Evolutionary conservation across 441 rosid species (phyloP).

Genomic region (Gossypium davidsonii): DNA sequence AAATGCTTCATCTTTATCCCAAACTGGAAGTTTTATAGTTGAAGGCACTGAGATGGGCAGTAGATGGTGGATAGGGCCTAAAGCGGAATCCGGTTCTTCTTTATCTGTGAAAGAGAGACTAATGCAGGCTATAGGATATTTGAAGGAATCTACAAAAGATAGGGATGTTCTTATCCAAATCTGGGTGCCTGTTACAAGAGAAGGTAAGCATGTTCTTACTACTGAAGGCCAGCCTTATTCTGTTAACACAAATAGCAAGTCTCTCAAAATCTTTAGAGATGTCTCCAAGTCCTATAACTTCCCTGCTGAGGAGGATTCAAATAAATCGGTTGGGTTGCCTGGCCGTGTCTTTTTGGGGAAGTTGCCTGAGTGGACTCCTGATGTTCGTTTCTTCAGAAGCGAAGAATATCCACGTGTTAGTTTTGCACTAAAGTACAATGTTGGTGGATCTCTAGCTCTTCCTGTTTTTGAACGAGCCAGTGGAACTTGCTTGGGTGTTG

Average conservation of each 20-base stretch:
- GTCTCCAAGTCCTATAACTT: slow-evolving; percentile 52
- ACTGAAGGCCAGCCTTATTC: slow-evolving; percentile 71
- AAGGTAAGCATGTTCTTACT: slow-evolving; percentile 61
- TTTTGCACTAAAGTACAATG: slow-evolving; percentile 46
- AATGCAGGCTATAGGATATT: slow-evolving; percentile 40
- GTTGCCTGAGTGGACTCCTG: slow-evolving; percentile 88
- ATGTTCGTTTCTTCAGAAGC: slow-evolving; percentile 64
- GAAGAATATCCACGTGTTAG: slow-evolving; percentile 61
- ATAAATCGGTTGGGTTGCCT: slow-evolving; percentile 57
- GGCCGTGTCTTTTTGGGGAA: slow-evolving; percentile 66
- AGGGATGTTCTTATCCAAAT: slow-evolving; percentile 65
- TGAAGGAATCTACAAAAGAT: slow-evolving; percentile 47
- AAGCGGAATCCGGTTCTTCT: slow-evolving; percentile 24
- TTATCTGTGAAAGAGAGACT: slow-evolving; percentile 53
- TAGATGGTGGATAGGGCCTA: slow-evolving; percentile 63
- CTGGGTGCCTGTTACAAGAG: slow-evolving; percentile 77
- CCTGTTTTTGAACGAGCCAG: slow-evolving; percentile 61
- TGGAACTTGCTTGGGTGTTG: slow-evolving; percentile 78
- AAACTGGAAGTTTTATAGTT: slow-evolving; percentile 26
- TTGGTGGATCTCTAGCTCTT: slow-evolving; percentile 64
- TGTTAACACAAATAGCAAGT: slow-evolving; percentile 37
- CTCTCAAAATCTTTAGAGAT: slow-evolving; percentile 53
- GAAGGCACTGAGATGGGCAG: slow-evolving; percentile 45
- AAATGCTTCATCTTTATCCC: slow-evolving; percentile 25
- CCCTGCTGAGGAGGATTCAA: slow-evolving; percentile 51